These are phyloP conservation scores for Cucurbita moschata DNA, from an alignment of 306 rosid species.

Conservation along the genomic window DNA sequence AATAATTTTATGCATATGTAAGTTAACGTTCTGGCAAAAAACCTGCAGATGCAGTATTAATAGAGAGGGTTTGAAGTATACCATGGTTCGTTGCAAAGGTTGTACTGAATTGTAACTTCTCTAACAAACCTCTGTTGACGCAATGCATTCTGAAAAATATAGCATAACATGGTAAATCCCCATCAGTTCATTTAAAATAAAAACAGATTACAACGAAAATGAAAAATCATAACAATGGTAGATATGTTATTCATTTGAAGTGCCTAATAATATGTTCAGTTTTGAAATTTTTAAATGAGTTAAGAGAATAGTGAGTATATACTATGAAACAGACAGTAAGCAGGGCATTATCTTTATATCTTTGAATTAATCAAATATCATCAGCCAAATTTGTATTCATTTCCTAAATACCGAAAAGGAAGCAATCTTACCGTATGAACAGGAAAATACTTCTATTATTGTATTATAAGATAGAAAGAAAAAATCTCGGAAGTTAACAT, in stretches of 20 bases:
- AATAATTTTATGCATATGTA: neutral
- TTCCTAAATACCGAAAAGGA: neutral
- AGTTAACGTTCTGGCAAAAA: neutral
- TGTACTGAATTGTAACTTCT: constrained; percentile 95
- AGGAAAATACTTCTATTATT: neutral
- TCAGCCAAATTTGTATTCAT: neutral
- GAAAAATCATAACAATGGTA: neutral
- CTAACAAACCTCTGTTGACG: constrained; percentile 79
- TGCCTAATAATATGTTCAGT: neutral
- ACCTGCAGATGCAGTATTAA: neutral
- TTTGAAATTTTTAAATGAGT: neutral
- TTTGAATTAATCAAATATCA: neutral
- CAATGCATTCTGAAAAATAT: constrained; percentile 57
- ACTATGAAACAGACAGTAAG: neutral
- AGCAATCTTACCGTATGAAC: neutral
- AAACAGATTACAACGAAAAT: neutral
- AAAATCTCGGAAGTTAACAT: neutral
- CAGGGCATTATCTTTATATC: neutral
- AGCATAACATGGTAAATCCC: neutral
- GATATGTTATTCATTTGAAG: neutral
- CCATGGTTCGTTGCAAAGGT: constrained; percentile 99
- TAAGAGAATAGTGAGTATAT: neutral
- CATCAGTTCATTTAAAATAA: neutral
- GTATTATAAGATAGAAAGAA: neutral
- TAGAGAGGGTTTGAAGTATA: constrained; percentile 13